These are phyloP conservation scores for Verticillium klebahnii DNA, from an alignment of 2,329 filamentous ascomycete genomes.

Conservation along the genomic window DNA sequence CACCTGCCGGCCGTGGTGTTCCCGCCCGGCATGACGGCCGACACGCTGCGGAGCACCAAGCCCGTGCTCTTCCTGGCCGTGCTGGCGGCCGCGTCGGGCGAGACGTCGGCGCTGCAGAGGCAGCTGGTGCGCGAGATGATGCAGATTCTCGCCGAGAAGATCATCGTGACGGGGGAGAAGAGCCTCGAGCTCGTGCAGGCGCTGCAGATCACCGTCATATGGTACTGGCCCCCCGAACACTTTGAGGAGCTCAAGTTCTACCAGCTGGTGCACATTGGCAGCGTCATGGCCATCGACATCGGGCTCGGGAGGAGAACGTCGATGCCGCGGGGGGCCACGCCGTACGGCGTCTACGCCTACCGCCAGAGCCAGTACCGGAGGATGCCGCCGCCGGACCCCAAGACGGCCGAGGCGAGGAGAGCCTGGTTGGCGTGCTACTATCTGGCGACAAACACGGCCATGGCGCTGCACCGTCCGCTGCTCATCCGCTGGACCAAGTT, in stretches of 20 bases:
- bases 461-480: slow-evolving; percentile 57
- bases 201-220: slow-evolving; percentile 69
- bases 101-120: slow-evolving; percentile 52
- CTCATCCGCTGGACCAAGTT: slow-evolving; percentile 57
- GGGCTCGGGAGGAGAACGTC: slow-evolving; percentile 58
- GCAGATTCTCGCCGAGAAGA: slow-evolving; percentile 66
- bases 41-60: slow-evolving; percentile 52
- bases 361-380: slow-evolving; percentile 37
- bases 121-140: slow-evolving; percentile 65
- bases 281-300: slow-evolving; percentile 78
- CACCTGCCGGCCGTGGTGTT: slow-evolving; percentile 63
- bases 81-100: slow-evolving; percentile 60
- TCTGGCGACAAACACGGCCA: slow-evolving; percentile 53
- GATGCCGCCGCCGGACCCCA: slow-evolving; percentile 42
- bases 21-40: slow-evolving; percentile 44
- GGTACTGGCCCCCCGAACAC: slow-evolving; percentile 80
- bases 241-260: slow-evolving; percentile 89
- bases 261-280: slow-evolving; percentile 76
- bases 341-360: slow-evolving; percentile 9
- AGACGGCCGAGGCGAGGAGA: slow-evolving; percentile 49
- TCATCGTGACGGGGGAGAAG: slow-evolving; percentile 74
- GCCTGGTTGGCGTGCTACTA: slow-evolving; percentile 58
- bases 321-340: neutral
- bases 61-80: slow-evolving; percentile 68
- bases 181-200: slow-evolving; percentile 79